Base-by-base conservation (phyloP, 192 early-diverging fungal species). In the Backusella australiensis region DNA sequence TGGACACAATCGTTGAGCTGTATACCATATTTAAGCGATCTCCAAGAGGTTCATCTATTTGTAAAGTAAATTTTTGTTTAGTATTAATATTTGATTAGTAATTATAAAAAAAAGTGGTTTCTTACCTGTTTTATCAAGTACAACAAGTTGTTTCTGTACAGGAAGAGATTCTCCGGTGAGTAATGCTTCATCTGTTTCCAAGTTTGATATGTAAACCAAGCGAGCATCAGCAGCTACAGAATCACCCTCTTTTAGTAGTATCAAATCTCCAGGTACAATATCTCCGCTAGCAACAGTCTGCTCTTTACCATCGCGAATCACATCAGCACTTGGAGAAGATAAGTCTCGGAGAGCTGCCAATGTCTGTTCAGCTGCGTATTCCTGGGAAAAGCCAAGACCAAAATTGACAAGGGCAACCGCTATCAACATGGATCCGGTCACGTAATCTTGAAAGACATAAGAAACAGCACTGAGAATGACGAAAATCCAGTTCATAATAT, bases 1-100 rank as follows among this genome's bases (percentile, higher is more conserved):
- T 91, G 67, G 95, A 91, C 15, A 97, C 92, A 12, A 90, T 91
- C 11, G 97, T 98, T 49, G 94, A 93, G 81, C 93, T 91, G 80
- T 95, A 98, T 19, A 93, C 92, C 83, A 94, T 92, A 80, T 96
- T 94, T 71, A 93, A 94, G 78, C 97, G 96, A 79, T 98, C 97
- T 69, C 93, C 95, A 4, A 98, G 86, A 0, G 97, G 92, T 66
- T 90, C 77, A 75, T 92, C 90, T 81, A 52, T 46, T 19, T 49
- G 17, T 49, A 49, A n/a, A n/a, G 6, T n/a, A 6, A 6, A 6
- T 49, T 19, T 19, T 7, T 49, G 46, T n/a, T 7, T 19, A 6
- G 6, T 49, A 7, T n/a, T 4, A 17, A 14, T 44, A 6, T 17
- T 44, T 44, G 15, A 5, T 19, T 17, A 17, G 42, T 44, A 44